Percentiles rank a stretch among this genome's conserved stretches.
Evolutionary conservation across 1,139 yeast genomes (phyloP).

Genomic region (Lodderomyces metapsilosis): DNA sequence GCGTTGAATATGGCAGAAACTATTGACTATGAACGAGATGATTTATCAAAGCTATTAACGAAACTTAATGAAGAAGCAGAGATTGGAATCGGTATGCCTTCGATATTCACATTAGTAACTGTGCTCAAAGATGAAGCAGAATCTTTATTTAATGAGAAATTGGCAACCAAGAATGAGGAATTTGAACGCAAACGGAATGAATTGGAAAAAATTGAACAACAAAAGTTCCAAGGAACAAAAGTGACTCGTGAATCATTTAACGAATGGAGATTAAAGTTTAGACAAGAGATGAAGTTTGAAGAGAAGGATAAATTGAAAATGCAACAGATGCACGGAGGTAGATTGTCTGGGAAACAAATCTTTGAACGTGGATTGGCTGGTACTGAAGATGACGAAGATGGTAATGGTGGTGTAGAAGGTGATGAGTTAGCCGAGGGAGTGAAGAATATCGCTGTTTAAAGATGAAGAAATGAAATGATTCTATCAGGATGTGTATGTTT

Average conservation of each 20-base stretch:
- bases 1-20: constrained; percentile 49
- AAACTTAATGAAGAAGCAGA: constrained; percentile 63
- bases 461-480: too few species aligned
- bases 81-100: constrained; percentile 82
- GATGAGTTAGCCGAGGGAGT: constrained; percentile 19
- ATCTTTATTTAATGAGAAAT: constrained; percentile 53
- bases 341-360: constrained; percentile 82
- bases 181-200: constrained; percentile 58
- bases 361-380: constrained; percentile 86
- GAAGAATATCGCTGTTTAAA: constrained; percentile 19
- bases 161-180: constrained; percentile 53
- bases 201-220: constrained; percentile 66
- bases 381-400: constrained; percentile 51
- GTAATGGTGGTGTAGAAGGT: constrained; percentile 20
- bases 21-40: constrained; percentile 49
- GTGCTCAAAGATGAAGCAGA: constrained; percentile 81
- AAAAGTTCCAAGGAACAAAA: constrained; percentile 76
- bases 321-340: constrained; percentile 64
- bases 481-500: too few species aligned
- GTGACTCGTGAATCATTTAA: constrained; percentile 71
- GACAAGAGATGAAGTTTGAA: constrained; percentile 57
- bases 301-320: constrained; percentile 51
- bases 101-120: constrained; percentile 76
- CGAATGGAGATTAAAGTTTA: constrained; percentile 68
- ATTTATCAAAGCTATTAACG: constrained; percentile 38